These are phyloP conservation scores for Lactarius hengduanensis DNA, from an alignment of 768 basidiomycete species.

Conservation along the genomic window DNA sequence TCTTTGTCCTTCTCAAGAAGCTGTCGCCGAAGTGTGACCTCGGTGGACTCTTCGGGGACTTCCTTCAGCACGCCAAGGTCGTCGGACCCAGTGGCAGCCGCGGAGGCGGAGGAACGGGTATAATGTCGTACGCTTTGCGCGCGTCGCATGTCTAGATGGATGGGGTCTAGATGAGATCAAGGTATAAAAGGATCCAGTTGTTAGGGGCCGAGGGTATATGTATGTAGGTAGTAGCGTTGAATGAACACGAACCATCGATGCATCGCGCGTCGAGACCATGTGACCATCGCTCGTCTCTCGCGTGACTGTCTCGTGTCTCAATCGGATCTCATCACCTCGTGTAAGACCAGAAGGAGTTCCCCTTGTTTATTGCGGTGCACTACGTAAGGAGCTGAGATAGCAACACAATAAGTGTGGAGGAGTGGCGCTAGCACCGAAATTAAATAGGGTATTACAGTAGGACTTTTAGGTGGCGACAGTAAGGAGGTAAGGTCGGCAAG, in stretches of 20 bases:
- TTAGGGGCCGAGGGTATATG: constrained; percentile 17
- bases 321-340: background rate
- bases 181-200: background rate
- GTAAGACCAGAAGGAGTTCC: background rate
- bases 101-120: constrained; percentile 18
- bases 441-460: constrained; percentile 1
- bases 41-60: constrained; percentile 21
- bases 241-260: background rate
- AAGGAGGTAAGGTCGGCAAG: background rate
- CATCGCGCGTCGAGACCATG: constrained; percentile 14
- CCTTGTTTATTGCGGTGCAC: background rate
- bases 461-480: background rate
- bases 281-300: background rate
- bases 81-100: constrained; percentile 12
- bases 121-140: constrained; percentile 28
- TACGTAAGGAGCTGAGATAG: background rate
- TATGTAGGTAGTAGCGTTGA: background rate
- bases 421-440: background rate
- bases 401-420: background rate
- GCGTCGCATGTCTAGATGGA: constrained; percentile 21
- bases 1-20: constrained; percentile 29
- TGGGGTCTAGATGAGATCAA: background rate
- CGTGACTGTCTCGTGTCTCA: constrained; percentile 1
- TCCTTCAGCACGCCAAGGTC: constrained; percentile 28
- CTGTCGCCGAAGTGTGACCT: constrained; percentile 25